These are phyloP conservation scores for Cryphonectria naterciae DNA, from an alignment of 2,329 filamentous ascomycete species.

Conservation along the genomic window DNA sequence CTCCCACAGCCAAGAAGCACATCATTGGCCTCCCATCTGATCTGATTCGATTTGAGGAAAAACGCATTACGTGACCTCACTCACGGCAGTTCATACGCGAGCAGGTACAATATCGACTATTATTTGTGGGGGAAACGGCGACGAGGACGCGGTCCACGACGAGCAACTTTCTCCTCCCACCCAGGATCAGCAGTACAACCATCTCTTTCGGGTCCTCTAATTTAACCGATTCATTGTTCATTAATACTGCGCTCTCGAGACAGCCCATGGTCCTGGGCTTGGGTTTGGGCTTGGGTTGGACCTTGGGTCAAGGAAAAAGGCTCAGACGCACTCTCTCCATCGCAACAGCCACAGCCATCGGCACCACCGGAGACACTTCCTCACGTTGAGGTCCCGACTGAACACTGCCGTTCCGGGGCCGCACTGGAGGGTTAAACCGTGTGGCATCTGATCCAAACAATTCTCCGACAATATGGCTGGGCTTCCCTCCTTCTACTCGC, in stretches of 20 bases:
- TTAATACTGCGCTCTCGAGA: neutral
- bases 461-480: constrained; percentile 12
- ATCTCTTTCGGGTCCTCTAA: neutral
- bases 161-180: neutral
- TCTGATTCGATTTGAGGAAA: neutral
- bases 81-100: neutral
- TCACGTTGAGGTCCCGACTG: neutral
- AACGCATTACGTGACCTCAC: neutral
- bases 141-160: neutral
- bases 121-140: neutral
- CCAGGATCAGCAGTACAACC: neutral
- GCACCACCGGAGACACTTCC: neutral
- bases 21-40: neutral
- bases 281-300: neutral
- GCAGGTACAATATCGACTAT: neutral
- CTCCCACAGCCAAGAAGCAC: neutral
- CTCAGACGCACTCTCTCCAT: neutral
- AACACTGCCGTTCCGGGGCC: neutral
- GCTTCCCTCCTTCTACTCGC: constrained; percentile 40
- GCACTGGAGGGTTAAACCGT: neutral
- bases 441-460: neutral
- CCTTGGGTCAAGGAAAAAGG: neutral
- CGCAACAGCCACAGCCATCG: neutral
- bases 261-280: neutral
- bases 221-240: neutral